A percentile compares a stretch with the other conserved stretches of the same genome.
Evolutionary conservation across 768 basidiomycete species (phyloP).

Genomic region (Holtermanniella nyarrowii): DNA sequence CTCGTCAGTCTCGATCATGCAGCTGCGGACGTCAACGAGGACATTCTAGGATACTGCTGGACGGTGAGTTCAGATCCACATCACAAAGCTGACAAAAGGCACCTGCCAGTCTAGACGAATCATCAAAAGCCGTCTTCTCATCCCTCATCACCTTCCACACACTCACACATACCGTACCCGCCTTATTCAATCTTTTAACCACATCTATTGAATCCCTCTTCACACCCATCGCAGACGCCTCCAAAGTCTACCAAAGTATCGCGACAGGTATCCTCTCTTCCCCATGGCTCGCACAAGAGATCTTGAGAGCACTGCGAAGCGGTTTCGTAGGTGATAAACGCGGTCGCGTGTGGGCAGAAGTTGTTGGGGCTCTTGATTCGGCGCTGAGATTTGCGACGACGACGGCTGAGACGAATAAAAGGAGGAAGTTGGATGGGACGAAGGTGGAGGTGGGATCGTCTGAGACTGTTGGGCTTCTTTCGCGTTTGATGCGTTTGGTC

Average conservation of each 20-base stretch:
- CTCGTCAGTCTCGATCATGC: constrained; percentile 18
- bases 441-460: no score
- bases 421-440: neutral
- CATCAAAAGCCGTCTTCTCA: constrained; percentile 4
- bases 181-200: constrained; percentile 5
- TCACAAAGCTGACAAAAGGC: constrained; percentile 4
- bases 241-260: neutral
- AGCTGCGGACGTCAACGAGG: constrained; percentile 4
- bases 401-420: neutral
- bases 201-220: constrained; percentile 5
- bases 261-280: neutral
- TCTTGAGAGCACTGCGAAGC: neutral
- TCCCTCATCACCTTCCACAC: constrained; percentile 10
- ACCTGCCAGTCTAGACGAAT: constrained; percentile 1
- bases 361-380: neutral
- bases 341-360: neutral
- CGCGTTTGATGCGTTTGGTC: neutral
- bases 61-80: constrained; percentile 9
- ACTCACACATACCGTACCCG: constrained; percentile 9
- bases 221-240: no score
- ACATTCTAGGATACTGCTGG: constrained; percentile 14
- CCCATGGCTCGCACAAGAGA: neutral
- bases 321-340: neutral
- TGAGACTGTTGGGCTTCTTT: neutral
- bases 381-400: no score